These are phyloP conservation scores for Diaporthe ilicicola DNA, from an alignment of 2,329 filamentous ascomycete species.

Conservation along the genomic window DNA sequence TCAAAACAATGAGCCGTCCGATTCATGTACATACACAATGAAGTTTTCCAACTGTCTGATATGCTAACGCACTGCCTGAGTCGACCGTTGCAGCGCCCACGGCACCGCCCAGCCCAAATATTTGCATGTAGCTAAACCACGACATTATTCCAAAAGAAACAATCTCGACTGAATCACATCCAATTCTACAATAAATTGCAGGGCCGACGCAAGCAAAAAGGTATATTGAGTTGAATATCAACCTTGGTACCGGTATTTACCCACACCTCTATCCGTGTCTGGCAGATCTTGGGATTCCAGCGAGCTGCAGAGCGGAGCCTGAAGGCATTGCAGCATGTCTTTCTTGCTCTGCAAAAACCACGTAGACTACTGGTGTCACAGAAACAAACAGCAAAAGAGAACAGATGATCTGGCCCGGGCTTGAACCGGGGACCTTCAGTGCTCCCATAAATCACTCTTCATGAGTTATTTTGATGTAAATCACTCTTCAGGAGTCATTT, in stretches of 20 bases:
- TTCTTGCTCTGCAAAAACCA: background rate
- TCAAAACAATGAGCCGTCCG: background rate
- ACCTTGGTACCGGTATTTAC: too few relatives aligned
- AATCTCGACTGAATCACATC: too few relatives aligned
- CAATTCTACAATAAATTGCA: too few relatives aligned
- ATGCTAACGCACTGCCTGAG: background rate
- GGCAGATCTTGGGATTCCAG: background rate
- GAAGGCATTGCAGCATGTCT: background rate
- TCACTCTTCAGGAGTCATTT: too few relatives aligned
- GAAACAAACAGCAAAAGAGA: background rate
- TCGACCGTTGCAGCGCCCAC: background rate
- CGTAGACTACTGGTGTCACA: slow-evolving; percentile 22
- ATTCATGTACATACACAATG: background rate
- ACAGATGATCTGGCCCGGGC: slow-evolving; percentile 24
- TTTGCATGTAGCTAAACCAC: background rate
- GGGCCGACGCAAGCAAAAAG: too few relatives aligned
- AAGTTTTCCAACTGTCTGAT: background rate
- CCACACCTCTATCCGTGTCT: background rate
- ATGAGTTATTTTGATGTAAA: too few relatives aligned
- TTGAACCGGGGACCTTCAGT: slow-evolving; percentile 29
- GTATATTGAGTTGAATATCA: too few relatives aligned
- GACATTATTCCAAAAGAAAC: slow-evolving; percentile 28
- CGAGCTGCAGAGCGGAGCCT: background rate
- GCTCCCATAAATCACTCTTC: background rate
- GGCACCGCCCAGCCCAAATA: too few relatives aligned